Conservation (phyloP, 495 filamentous ascomycete genomes). For the Hapsidospora chrysogenum region DNA sequence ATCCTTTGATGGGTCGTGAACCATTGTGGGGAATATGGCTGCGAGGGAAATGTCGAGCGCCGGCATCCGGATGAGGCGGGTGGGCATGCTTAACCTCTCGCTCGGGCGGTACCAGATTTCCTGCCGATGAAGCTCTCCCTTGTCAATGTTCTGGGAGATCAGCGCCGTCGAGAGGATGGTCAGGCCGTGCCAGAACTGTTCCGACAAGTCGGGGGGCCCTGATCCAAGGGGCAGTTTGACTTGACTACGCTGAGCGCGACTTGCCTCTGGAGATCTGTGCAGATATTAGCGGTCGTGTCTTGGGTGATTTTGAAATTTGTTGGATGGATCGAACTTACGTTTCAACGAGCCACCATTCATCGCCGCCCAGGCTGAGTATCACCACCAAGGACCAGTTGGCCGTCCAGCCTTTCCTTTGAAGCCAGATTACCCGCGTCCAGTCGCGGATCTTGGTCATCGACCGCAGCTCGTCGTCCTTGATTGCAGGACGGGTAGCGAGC, state of each 20-base stretch:
- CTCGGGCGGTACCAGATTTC: constrained; percentile 12
- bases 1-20: background rate
- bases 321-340: constrained; percentile 26
- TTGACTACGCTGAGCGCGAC: constrained; percentile 4
- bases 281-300: too few species aligned
- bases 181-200: constrained; percentile 21
- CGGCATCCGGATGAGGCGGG: constrained; percentile 21
- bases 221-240: constrained; percentile 20
- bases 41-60: constrained; percentile 24
- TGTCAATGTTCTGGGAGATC: constrained; percentile 25
- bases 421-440: constrained; percentile 41
- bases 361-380: constrained; percentile 53
- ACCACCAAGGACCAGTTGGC: constrained; percentile 51
- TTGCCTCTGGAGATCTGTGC: background rate
- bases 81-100: constrained; percentile 8
- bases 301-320: too few species aligned
- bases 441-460: constrained; percentile 40
- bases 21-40: constrained; percentile 17
- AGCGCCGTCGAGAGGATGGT: constrained; percentile 20
- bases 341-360: constrained; percentile 61
- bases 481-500: constrained; percentile 33
- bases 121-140: constrained; percentile 23
- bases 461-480: constrained; percentile 40
- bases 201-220: constrained; percentile 14
- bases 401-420: constrained; percentile 44